phyloP scores from a whole-genome alignment of 768 basidiomycete genomes.

The Leccinum broughii region DNA sequence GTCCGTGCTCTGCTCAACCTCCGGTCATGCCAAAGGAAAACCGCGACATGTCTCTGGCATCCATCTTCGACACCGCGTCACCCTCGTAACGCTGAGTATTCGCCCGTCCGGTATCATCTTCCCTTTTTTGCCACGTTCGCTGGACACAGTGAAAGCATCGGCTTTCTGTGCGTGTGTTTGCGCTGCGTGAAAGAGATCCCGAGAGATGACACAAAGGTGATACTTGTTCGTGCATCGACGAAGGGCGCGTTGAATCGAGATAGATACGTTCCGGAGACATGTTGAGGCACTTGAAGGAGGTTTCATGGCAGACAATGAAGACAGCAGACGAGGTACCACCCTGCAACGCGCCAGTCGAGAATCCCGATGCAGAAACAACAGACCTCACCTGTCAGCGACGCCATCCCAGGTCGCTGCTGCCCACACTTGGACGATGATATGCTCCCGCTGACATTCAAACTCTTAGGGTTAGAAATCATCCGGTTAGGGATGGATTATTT shows the following conservation, averaged over 20 bases:
- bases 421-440: conserved; percentile 26
- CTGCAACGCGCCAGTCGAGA: conserved; percentile 11
- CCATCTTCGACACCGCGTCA: conserved; percentile 12
- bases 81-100: conserved; percentile 29
- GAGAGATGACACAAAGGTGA: conserved; percentile 51
- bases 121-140: conserved; percentile 29
- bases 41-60: conserved; percentile 55
- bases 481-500: conserved; percentile 49
- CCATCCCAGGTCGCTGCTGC: conserved; percentile 22
- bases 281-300: conserved; percentile 36
- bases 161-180: conserved; percentile 29
- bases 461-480: conserved; percentile 67
- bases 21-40: conserved; percentile 22
- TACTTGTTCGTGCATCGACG: conserved; percentile 42
- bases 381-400: conserved; percentile 20
- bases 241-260: conserved; percentile 22
- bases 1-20: conserved; percentile 47
- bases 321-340: conserved; percentile 20
- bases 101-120: conserved; percentile 53
- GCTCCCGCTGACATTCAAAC: conserved; percentile 36
- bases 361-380: conserved; percentile 6
- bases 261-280: conserved; percentile 55
- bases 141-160: conserved; percentile 25
- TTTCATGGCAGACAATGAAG: conserved; percentile 41
- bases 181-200: conserved; percentile 44